Evolutionary conservation across 1,139 yeast genomes (phyloP).

Genomic region (Geotrichum fermentans): DNA sequence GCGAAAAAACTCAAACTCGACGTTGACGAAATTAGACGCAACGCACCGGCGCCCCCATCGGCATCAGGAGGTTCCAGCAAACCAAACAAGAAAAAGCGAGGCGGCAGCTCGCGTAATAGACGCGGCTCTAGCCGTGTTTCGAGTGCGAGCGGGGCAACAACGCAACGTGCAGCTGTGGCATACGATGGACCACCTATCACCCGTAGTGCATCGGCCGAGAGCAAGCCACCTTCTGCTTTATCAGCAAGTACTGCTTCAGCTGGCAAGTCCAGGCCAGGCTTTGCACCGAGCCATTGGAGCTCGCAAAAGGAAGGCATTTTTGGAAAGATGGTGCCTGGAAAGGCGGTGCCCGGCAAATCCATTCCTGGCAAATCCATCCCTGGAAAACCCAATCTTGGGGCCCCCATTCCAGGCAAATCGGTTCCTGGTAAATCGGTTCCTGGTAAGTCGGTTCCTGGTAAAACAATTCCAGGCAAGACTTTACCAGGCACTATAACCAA

Average conservation of each 20-base stretch:
- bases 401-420: too few species aligned
- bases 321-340: conserved; percentile 7
- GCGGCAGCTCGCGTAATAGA: conserved; percentile 13
- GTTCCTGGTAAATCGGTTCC: too few species aligned
- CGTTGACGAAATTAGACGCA: conserved; percentile 29
- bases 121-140: conserved; percentile 16
- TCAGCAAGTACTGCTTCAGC: not conserved
- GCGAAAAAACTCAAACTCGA: conserved; percentile 30
- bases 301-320: too few species aligned
- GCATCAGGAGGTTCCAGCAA: not conserved
- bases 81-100: conserved; percentile 9
- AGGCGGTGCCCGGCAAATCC: not conserved
- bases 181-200: not conserved
- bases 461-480: not conserved
- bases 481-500: too few species aligned
- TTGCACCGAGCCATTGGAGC: conserved; percentile 19
- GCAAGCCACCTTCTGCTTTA: not conserved
- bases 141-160: conserved; percentile 13
- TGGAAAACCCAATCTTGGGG: not conserved
- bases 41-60: conserved; percentile 19
- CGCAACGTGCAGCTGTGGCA: conserved; percentile 1
- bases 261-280: conserved; percentile 21
- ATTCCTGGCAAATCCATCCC: not conserved
- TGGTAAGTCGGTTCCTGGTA: conserved; percentile 1
- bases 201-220: conserved; percentile 4